Evolutionary conservation across 2,329 filamentous ascomycete species (phyloP).

Genomic region (Beauveria medogensis): DNA sequence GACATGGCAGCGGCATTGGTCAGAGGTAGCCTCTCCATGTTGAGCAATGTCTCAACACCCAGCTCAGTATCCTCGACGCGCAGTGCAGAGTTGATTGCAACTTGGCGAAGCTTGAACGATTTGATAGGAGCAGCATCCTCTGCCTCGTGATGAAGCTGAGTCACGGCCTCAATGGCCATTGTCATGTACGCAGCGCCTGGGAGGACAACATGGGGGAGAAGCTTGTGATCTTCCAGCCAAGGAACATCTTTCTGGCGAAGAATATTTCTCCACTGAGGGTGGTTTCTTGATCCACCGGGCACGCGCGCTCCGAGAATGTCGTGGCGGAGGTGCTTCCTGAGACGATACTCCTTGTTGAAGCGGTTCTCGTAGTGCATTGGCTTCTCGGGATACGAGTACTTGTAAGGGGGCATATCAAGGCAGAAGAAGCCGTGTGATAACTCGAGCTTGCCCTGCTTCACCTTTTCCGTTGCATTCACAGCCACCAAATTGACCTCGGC

Average conservation of each 20-base stretch:
- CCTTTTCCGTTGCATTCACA: constrained; percentile 14
- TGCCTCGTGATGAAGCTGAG: constrained; percentile 11
- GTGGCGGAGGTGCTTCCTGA: constrained; percentile 16
- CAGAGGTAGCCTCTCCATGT: constrained; percentile 15
- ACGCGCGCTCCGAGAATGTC: constrained; percentile 20
- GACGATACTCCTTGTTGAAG: constrained; percentile 17
- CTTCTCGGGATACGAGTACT: constrained; percentile 23
- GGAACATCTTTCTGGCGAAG: constrained; percentile 22
- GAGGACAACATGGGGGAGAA: constrained; percentile 22
- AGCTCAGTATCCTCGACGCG: constrained; percentile 16
- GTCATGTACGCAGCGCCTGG: constrained; percentile 25
- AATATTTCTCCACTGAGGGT: constrained; percentile 25
- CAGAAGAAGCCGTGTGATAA: constrained; percentile 12
- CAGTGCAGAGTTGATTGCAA: constrained; percentile 18
- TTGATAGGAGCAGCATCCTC: constrained; percentile 10
- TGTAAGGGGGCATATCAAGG: constrained; percentile 17
- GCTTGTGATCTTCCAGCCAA: constrained; percentile 27
- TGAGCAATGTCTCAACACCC: constrained; percentile 17
- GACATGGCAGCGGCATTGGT: constrained; percentile 17
- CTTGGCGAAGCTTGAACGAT: constrained; percentile 15
- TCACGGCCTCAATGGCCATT: constrained; percentile 23
- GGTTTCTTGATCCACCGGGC: constrained; percentile 16
- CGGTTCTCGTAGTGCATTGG: constrained; percentile 22
- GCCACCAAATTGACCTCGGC: constrained; percentile 22
- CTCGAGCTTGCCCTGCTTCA: background rate